Evolutionary conservation across 73 alveolate species (phyloP), one percentile per base, ranked within the genome.

Genomic region (Effrenium voratum): DNA sequence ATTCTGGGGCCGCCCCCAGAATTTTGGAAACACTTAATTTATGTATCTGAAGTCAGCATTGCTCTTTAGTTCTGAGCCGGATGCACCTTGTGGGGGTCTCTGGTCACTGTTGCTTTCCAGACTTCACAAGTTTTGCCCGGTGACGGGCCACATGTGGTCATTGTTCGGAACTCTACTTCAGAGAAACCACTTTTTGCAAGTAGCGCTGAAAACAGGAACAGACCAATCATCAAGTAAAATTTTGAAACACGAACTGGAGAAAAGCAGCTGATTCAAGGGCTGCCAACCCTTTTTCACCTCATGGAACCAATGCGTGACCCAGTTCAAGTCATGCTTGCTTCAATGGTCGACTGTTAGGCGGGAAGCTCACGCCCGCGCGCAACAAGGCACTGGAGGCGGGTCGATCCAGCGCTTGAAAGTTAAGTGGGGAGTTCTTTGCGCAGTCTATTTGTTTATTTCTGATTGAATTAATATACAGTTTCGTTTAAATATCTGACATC

Each of bases 361-460:
- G 95, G 22, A 66, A 68, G 70, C 49, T 87, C 41, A 59, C 84
- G 30, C 95, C 95, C 0, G 80, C 95, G 43, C 80, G 95, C 5
- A 87, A 87, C 84, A 87, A 87, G 85, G 95, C 95, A 10, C 55
- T 87, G 50, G 45, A 86, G 94, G 93, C 38, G 52, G 28, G 84
- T 55, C 68, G 30, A 15, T 22, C 68, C 45, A n/a, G n/a, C 80
- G 80, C 3, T 24, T 52, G 41, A n/a, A 63, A 5, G 10, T 43
- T 30, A 68, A 38, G 36, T 38, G 80, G 12, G 45, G 41, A 68
- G 1, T 22, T 22, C 10, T 6, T 32, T 22, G 36, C 15, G 45
- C 80, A 68, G 10, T 32, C 36, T n/a, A 68, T 68, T 68, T 12
- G 77, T 66, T 66, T 0, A 26, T 68, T 24, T 68, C 34, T 68